Evolutionary conservation across 2,329 filamentous ascomycete species (phyloP), one percentile per base, ranked within the genome.

Genomic region (Periconia sp.): DNA sequence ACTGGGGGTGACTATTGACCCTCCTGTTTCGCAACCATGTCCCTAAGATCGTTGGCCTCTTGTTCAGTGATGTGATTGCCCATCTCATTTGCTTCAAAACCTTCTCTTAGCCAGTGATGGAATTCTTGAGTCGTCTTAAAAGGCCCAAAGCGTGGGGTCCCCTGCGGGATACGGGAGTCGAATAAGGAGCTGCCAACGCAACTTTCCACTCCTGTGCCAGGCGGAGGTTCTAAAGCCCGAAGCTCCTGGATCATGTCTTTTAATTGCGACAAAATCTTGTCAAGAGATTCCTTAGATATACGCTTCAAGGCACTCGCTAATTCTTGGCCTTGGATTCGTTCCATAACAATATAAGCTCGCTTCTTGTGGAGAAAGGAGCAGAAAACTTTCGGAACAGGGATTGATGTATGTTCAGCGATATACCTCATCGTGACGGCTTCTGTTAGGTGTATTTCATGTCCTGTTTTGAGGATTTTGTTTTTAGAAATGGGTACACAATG

Each of bases 331-430:
- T 58, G 36, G 19, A 74, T 66, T 29, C 63, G 40, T 22, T 69
- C 56, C 76, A 80, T 80, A 1, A 79, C 62, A 30, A 80, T 78
- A 50, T 76, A 77, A 1, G 72, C 63, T 4, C 50, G 48, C 13
- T 66, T 67, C 8, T 68, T 65, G 40, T 69, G 61, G 1, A 63
- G 39, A 36, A 79, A 79, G 24, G 74, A 63, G 47, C 66, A 75
- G 48, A 74, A 63, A 1, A 79, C 63, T 9, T 68, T 66, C 2
- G 77, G 76, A 0, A 78, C 71, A 4, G 76, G 75, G 16, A 79
- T 66, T 2, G 61, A 63, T 4, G 74, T 78, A 36, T 74, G 61
- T 12, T 60, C 35, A 4, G 67, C 61, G 34, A 78, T 47, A 35
- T 70, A 76, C 18, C 62, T 50, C 63, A 78, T 73, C 2, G 73